Evolutionary conservation across 1,139 yeast genomes (phyloP).

Genomic region (Suhomyces panamericanus): DNA sequence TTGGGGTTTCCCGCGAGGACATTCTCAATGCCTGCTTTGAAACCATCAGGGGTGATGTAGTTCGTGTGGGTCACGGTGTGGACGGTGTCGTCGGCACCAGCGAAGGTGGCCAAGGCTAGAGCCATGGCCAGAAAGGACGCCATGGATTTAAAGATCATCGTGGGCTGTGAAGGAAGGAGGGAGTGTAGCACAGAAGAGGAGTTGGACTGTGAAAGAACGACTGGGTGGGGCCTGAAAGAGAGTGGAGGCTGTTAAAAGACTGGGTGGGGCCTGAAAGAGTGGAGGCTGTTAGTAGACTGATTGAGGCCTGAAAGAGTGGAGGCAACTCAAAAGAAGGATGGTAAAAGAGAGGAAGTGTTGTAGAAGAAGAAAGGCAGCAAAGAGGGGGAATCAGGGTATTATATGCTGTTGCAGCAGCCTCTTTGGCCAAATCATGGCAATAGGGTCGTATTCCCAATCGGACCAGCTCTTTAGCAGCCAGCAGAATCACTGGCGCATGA

Average conservation of each 20-base stretch:
- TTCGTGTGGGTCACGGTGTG: slow-evolving; percentile 34
- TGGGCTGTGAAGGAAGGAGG: not conserved
- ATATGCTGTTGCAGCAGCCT: too few species aligned
- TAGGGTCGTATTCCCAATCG: too few species aligned
- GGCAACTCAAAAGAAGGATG: too few species aligned
- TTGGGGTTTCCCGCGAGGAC: slow-evolving; percentile 27
- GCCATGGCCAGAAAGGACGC: slow-evolving; percentile 16
- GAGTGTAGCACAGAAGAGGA: too few species aligned
- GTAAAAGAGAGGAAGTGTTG: too few species aligned
- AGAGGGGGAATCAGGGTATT: too few species aligned
- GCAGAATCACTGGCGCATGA: not conserved
- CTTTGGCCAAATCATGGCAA: too few species aligned
- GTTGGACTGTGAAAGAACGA: not conserved
- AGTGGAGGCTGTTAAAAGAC: too few species aligned
- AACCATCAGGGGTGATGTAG: slow-evolving; percentile 33
- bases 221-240: not conserved
- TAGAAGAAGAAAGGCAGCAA: too few species aligned
- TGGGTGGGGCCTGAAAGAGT: too few species aligned
- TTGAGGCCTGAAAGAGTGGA: too few species aligned
- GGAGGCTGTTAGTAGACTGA: too few species aligned
- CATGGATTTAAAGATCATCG: slow-evolving; percentile 17
- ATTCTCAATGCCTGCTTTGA: slow-evolving; percentile 23
- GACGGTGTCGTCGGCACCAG: slow-evolving; percentile 15
- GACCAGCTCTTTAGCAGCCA: not conserved
- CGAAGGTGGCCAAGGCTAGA: slow-evolving; percentile 11